Percentiles rank a stretch among this genome's conserved stretches.
Evolutionary conservation across 2,329 filamentous ascomycete species (phyloP).

Genomic region (Fusarium sp.): DNA sequence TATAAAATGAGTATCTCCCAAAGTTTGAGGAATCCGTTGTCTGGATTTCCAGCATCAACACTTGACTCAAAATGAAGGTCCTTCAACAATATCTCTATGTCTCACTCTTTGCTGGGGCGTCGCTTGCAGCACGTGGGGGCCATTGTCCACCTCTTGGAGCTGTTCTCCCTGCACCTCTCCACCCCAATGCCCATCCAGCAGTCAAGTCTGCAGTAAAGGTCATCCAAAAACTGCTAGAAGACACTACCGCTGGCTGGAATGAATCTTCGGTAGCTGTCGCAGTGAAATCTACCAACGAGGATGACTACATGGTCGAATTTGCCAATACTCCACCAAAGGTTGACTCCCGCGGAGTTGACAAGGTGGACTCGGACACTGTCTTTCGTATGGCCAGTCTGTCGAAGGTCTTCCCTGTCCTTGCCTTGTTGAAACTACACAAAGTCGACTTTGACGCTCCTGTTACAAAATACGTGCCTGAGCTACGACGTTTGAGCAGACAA

Average conservation of each 20-base stretch:
- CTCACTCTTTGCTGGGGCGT: background rate
- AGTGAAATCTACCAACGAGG: constrained; percentile 19
- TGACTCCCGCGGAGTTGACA: constrained; percentile 13
- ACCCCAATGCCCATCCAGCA: background rate
- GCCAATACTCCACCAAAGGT: constrained; percentile 11
- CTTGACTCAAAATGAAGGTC: background rate
- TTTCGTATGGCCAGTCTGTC: constrained; percentile 29
- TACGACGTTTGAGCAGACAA: constrained; percentile 12
- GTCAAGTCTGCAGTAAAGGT: constrained; percentile 1
- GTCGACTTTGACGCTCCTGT: constrained; percentile 15
- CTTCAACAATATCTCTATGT: background rate
- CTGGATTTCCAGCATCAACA: too few species aligned
- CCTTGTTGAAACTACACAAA: constrained; percentile 1
- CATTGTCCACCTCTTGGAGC: constrained; percentile 24
- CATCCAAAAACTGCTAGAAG: constrained; percentile 3
- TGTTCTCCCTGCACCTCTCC: background rate
- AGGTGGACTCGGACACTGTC: constrained; percentile 16
- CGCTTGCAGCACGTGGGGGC: constrained; percentile 16
- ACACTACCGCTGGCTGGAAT: background rate
- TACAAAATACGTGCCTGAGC: constrained; percentile 25
- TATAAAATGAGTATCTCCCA: background rate
- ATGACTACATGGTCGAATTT: constrained; percentile 21
- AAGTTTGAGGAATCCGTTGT: too few species aligned
- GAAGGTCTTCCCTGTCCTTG: constrained; percentile 17
- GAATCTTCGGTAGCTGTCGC: constrained; percentile 7